Percentiles rank a stretch among this genome's conserved stretches.
Conservation (phyloP, 2,329 filamentous ascomycete genomes). For the Calonectria pseudoreteaudii region DNA sequence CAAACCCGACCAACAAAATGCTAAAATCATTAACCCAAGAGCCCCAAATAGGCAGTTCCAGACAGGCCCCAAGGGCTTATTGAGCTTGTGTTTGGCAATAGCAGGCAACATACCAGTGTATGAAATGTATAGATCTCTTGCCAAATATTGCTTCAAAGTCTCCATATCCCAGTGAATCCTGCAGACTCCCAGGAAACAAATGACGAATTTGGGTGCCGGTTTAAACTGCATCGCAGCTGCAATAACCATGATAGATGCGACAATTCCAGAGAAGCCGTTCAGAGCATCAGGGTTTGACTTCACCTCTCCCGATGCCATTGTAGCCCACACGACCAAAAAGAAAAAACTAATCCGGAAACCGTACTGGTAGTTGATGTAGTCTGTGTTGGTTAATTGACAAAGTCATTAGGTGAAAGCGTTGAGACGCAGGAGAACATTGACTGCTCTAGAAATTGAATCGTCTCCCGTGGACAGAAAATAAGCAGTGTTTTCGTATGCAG, state of each 20-base stretch:
- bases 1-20: not conserved
- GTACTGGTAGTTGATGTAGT: constrained; percentile 67
- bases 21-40: constrained; percentile 44
- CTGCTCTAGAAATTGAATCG: constrained; percentile 65
- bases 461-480: constrained; percentile 69
- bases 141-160: constrained; percentile 63
- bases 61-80: constrained; percentile 34
- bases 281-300: constrained; percentile 55
- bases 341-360: constrained; percentile 70
- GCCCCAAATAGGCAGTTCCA: constrained; percentile 43
- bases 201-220: constrained; percentile 30
- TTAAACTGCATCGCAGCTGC: constrained; percentile 42
- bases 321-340: constrained; percentile 69
- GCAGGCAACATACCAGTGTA: constrained; percentile 64
- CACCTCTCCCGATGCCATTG: constrained; percentile 56
- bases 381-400: constrained; percentile 66
- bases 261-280: constrained; percentile 62
- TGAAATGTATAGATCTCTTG: constrained; percentile 66
- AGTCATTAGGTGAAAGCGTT: constrained; percentile 70
- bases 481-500: constrained; percentile 69
- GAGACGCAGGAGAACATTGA: constrained; percentile 64
- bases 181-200: constrained; percentile 52
- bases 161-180: constrained; percentile 60
- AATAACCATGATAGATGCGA: constrained; percentile 54
- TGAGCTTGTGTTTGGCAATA: constrained; percentile 38